A percentile compares a stretch with the other conserved stretches of the same genome.
Conservation (phyloP, 1,284 basidiomycete species). For the Ganoderma leucocontextum region DNA sequence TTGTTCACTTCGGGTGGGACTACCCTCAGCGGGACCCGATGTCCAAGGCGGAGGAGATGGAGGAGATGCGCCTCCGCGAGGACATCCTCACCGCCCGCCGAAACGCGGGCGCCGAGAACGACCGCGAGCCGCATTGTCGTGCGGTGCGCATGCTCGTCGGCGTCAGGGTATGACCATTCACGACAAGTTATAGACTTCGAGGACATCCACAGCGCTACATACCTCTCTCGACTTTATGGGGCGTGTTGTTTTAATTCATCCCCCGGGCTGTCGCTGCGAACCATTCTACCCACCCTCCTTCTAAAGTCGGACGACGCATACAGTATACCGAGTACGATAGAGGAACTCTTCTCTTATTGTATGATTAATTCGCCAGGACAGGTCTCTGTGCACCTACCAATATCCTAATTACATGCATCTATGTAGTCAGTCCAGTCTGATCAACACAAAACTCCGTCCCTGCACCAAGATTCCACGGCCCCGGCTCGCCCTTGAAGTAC, state of each 20-base stretch:
- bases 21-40: slow-evolving; percentile 66
- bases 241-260: neutral
- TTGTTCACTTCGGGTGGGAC: slow-evolving; percentile 65
- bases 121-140: slow-evolving; percentile 62
- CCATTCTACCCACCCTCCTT: neutral
- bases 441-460: neutral
- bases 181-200: neutral
- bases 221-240: neutral
- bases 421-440: neutral
- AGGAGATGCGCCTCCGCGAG: slow-evolving; percentile 68
- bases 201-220: neutral
- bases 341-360: neutral
- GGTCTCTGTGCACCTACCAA: neutral
- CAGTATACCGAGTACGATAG: slow-evolving; percentile 5
- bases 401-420: too few species aligned
- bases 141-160: slow-evolving; percentile 68
- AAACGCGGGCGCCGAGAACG: slow-evolving; percentile 58
- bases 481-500: too few species aligned
- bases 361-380: neutral
- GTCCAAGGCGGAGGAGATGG: slow-evolving; percentile 69
- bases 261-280: neutral
- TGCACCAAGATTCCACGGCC: neutral
- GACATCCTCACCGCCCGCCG: slow-evolving; percentile 68
- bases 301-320: neutral
- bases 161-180: slow-evolving; percentile 50